Base-by-base conservation (phyloP, 306 rosid genomes). In the Fragaria nilgerrensis region DNA sequence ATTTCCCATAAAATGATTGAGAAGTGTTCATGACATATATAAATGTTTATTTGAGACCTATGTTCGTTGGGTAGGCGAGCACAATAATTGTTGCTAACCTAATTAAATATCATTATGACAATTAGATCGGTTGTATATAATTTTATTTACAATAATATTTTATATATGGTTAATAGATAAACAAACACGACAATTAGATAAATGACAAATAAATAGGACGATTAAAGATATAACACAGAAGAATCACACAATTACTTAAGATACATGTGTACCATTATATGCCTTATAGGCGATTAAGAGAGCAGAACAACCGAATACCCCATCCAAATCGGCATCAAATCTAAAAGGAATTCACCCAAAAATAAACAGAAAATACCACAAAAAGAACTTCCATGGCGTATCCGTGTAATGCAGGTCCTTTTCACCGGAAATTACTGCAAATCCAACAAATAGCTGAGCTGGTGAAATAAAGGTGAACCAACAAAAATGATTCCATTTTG, bases 121-220 rank as follows among this genome's bases (percentile, higher is more conserved):
- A 5, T 52, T 52, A 6, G 11, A 19, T 48, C 1, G 5, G 1
- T 52, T 5, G 3, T 52, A 52, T 7, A 7, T 17, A 11, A 52
- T 22, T n/a, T 53, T 19, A 7, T 20, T 53, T 53, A 2, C 1
- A 7, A 7, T 7, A 8, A 53, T 20, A 20, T 19, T 19, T 5
- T 5, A 19, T 14, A 7, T 47, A 5, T 15, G 0, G 19, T 17
- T 9, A 4, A 50, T 1, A 17, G 2, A 15, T 50, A 50, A 5
- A 2, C 7, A 22, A 11, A 59, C 2, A 4, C 1, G 1, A 22
- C 5, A 0, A 12, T 1, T 22, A 10, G 9, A 22, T 0, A 9
- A 2, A 55, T 7, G 3, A 20, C 4, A 53, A 8, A 22, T 53
- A 2, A 53, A 0, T 0, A 19, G 4, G 15, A 19, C 1, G 23